phyloP scores from a whole-genome alignment of 2,329 filamentous ascomycete genomes.

The Blastomyces parvus region DNA sequence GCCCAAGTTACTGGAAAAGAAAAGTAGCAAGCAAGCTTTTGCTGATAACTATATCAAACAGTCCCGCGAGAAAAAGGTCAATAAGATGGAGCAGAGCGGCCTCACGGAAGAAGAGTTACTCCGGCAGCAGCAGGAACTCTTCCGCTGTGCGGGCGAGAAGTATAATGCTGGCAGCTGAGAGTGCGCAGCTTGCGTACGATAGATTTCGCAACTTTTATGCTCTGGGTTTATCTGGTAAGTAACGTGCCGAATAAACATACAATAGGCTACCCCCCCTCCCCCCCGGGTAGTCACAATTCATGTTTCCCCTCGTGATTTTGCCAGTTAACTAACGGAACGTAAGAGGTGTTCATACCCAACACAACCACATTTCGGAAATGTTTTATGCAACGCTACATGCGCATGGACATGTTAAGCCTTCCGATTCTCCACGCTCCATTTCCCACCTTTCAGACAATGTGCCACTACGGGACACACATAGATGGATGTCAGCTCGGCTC shows the following conservation, averaged over 20 bases:
- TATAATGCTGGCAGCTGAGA: constrained; percentile 44
- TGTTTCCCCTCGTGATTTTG: neutral
- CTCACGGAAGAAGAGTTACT: constrained; percentile 84
- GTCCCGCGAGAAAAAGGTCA: constrained; percentile 93
- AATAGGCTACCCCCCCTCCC: neutral
- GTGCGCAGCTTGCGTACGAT: neutral
- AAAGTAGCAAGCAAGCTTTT: neutral
- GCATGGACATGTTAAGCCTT: neutral
- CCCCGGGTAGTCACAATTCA: neutral
- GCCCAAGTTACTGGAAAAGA: neutral
- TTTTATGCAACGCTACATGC: neutral
- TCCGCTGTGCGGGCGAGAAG: constrained; percentile 67
- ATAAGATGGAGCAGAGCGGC: constrained; percentile 92
- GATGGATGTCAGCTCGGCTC: neutral
- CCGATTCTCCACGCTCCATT: neutral
- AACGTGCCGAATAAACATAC: neutral
- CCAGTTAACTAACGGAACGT: neutral
- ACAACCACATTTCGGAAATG: neutral
- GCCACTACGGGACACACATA: neutral
- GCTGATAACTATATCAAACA: constrained; percentile 32
- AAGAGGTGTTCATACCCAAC: neutral
- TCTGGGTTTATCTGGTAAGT: neutral
- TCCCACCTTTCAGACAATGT: neutral
- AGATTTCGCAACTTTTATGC: neutral
- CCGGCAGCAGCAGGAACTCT: constrained; percentile 81